These are phyloP conservation scores for Fusarium sp. DNA, from an alignment of 2,329 filamentous ascomycete genomes.

Conservation along the genomic window DNA sequence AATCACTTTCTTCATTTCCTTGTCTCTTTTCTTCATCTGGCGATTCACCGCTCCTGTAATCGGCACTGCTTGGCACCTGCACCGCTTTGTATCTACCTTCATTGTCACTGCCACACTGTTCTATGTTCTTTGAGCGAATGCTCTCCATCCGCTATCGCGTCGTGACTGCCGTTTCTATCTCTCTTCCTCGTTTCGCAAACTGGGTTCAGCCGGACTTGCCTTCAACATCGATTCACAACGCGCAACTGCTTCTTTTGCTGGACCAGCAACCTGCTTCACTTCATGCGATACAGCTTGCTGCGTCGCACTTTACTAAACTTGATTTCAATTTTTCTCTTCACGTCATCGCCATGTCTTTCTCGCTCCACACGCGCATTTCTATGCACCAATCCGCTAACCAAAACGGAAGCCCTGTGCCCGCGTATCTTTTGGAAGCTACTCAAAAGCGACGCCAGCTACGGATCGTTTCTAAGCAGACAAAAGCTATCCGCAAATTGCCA, in stretches of 20 bases:
- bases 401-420: constrained; percentile 23
- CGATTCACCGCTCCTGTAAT: constrained; percentile 17
- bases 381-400: constrained; percentile 26
- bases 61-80: constrained; percentile 28
- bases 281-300: not conserved
- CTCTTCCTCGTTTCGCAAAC: constrained; percentile 1
- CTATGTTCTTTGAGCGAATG: not conserved
- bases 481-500: constrained; percentile 3
- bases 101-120: constrained; percentile 12
- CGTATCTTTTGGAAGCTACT: constrained; percentile 19
- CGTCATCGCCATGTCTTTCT: constrained; percentile 24
- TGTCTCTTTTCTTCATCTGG: constrained; percentile 1
- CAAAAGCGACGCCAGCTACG: constrained; percentile 21
- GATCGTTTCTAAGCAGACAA: constrained; percentile 9
- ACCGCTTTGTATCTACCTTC: constrained; percentile 13
- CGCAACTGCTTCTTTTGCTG: constrained; percentile 8
- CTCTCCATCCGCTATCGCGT: constrained; percentile 22
- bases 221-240: constrained; percentile 5
- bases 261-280: constrained; percentile 1
- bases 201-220: not conserved
- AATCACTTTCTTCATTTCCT: not conserved
- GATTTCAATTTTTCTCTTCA: constrained; percentile 2
- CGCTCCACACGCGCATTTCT: constrained; percentile 12
- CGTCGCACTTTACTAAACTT: constrained; percentile 9
- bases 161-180: not conserved